Base-by-base conservation (phyloP, 129 eudicot genomes). In the Erigeron canadensis region DNA sequence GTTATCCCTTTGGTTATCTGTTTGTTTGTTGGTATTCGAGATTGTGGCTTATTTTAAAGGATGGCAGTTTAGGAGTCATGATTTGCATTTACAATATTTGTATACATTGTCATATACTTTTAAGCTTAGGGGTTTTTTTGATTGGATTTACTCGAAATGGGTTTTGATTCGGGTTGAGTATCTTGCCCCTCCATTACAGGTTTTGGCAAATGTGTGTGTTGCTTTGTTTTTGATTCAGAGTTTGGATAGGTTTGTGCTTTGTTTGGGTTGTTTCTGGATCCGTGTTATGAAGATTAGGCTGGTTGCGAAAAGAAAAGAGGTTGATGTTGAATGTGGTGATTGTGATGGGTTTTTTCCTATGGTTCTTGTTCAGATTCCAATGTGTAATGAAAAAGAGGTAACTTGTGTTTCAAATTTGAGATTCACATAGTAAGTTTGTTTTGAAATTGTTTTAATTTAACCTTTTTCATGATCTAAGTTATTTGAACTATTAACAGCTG, bases 341-440 rank as follows among this genome's bases (percentile, higher is more conserved):
- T 67, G 47, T 76, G 74, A 61, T 67, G 74, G 54, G 48, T 68
- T 76, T 41, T 76, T 68, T 48, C 80, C 80, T 0, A 76, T 76
- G 80, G 80, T 76, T 71, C 82, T 78, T 64, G 76, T 89, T 57
- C 96, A 89, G 72, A 86, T 89, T 72, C 93, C 96, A n/a, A 89
- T 84, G 96, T 89, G 93, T 67, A 64, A 71, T 60, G 77, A 72
- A 72, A 72, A 72, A 46, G 69, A 72, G 77, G 77, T 72, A 46
- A 44, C 7, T 59, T 55, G 45, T 41, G 6, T 17, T 63, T 16
- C n/a, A 3, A 5, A 4, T 63, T 63, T 61, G 5, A 28, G 57
- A 37, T 37, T 28, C 66, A 43, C 66, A 37, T 19, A 28, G 28
- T 37, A 61, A 61, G 22, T 51, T 51, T 51, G 18, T 51, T 51